These are phyloP conservation scores for Selaginella tamariscina DNA, from an alignment of 75 land plant species.

Conservation along the genomic window DNA sequence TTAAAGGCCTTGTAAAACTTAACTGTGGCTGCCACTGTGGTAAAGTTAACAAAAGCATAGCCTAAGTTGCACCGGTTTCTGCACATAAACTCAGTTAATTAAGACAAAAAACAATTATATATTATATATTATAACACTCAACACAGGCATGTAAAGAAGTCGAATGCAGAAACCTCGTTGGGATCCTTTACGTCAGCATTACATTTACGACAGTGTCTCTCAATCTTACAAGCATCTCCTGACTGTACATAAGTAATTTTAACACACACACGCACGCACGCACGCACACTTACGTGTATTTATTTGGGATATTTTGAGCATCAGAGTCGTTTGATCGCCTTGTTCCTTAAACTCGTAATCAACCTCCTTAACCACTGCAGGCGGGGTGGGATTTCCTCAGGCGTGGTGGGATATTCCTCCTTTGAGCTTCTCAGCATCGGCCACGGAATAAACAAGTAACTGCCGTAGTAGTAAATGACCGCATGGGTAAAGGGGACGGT, in stretches of 20 bases:
- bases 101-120: not conserved
- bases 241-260: constrained; percentile 34
- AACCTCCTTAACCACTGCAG: constrained; percentile 19
- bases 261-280: no score
- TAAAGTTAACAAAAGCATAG: constrained; percentile 94
- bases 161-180: constrained; percentile 60
- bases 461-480: not conserved
- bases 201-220: constrained; percentile 78
- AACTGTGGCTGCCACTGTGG: constrained; percentile 61
- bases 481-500: not conserved
- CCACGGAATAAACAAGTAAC: not conserved
- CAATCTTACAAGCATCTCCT: constrained; percentile 86
- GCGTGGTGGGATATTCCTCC: not conserved
- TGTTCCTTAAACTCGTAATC: constrained; percentile 17
- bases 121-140: not conserved
- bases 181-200: constrained; percentile 38
- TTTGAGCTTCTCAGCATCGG: not conserved
- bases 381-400: not conserved
- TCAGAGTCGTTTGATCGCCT: constrained; percentile 44
- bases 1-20: constrained; percentile 86
- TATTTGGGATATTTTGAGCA: constrained; percentile 92
- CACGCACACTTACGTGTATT: constrained; percentile 61
- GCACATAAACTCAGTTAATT: no score
- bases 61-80: constrained; percentile 98
- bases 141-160: constrained; percentile 91